These are phyloP conservation scores for Fusarium kyushuense DNA, from an alignment of 2,329 filamentous ascomycete species.

Conservation along the genomic window DNA sequence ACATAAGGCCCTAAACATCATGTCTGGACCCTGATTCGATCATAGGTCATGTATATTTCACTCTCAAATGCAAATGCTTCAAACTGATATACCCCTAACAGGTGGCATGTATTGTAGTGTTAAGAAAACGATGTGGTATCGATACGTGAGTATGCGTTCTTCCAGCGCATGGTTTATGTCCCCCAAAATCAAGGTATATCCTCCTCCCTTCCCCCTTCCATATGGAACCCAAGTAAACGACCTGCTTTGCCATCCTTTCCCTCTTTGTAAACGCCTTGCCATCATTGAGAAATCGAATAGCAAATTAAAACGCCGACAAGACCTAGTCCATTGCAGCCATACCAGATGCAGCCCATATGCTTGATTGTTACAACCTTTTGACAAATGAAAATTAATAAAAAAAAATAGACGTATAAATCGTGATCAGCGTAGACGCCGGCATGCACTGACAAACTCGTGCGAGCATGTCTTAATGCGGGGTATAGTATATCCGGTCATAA, in stretches of 20 bases:
- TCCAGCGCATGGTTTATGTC: slow-evolving; percentile 38
- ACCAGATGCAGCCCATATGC: slow-evolving; percentile 38
- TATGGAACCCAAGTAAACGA: slow-evolving; percentile 24
- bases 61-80: no score
- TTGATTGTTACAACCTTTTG: slow-evolving; percentile 32
- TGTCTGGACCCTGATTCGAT: not conserved
- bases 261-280: slow-evolving; percentile 45
- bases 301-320: slow-evolving; percentile 40
- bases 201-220: slow-evolving; percentile 15
- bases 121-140: slow-evolving; percentile 47
- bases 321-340: slow-evolving; percentile 31
- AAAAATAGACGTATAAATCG: slow-evolving; percentile 34
- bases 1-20: slow-evolving; percentile 1
- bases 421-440: slow-evolving; percentile 25
- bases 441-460: slow-evolving; percentile 11
- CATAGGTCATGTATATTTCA: not conserved
- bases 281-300: slow-evolving; percentile 17
- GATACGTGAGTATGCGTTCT: slow-evolving; percentile 42
- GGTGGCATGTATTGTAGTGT: slow-evolving; percentile 22
- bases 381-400: slow-evolving; percentile 40
- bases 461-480: not conserved
- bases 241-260: slow-evolving; percentile 26
- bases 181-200: slow-evolving; percentile 40
- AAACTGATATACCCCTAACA: slow-evolving; percentile 9
- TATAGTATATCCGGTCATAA: slow-evolving; percentile 18